Evolutionary conservation across 2,329 filamentous ascomycete species (phyloP), one percentile per base, ranked within the genome.

Genomic region (Saccharata proteae): DNA sequence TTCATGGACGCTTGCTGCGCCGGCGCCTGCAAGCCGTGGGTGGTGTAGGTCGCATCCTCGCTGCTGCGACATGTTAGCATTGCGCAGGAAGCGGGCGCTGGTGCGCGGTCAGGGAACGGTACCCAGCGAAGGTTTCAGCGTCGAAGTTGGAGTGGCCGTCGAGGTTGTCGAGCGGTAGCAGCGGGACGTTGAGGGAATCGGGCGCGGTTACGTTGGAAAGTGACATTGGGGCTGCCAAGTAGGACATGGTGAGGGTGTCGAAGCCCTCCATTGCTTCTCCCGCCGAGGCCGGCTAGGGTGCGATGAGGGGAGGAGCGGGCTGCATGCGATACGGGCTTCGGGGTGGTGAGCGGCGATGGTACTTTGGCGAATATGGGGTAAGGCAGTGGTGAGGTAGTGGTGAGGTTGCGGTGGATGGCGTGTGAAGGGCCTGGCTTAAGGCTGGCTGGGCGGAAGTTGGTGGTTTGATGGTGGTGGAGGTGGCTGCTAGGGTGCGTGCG

Each of bases 201-300:
- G 46, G 46, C 34, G 57, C 57, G 32, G 64, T 60, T 29, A 68
- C 58, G 49, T 65, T 63, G 29, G 65, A 60, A 38, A 74, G 63
- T 34, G 65, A 63, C 49, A 74, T 59, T 40, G 69, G 67, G 42
- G 64, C 67, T 34, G 66, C 62, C 54, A 74, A 54, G 46, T 74
- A 77, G 44, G 69, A 67, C 71, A 76, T 73, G 50, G 66, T 62
- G 55, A 69, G 65, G 42, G 67, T 67, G 50, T 74, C 69, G 55
- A 69, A 74, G 51, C 67, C 63, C 47, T 73, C 69, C 58, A 61
- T 61, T 37, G 43, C 48, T 49, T 39, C 38, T 39, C 35, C 36
- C 39, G 40, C 32, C 39, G 40, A 44, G 45, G 43, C 40, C 42
- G 40, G 37, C 37, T 19, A 37, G 36, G 34, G 37, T 29, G 38